These are phyloP conservation scores for Candolleomyces eurysporus DNA, from an alignment of 768 basidiomycete species.

Conservation along the genomic window DNA sequence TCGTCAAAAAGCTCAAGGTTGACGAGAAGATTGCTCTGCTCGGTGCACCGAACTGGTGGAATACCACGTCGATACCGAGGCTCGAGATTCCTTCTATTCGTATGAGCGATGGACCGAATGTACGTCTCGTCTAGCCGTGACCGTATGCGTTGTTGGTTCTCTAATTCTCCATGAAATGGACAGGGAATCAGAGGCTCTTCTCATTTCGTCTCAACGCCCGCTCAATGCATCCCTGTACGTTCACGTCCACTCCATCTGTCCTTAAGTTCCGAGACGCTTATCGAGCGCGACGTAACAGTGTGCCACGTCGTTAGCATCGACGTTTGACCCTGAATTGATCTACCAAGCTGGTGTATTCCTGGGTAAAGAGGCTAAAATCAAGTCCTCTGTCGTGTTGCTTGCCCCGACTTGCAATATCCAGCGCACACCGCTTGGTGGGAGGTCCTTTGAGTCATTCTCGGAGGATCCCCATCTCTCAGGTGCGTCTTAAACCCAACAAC, in stretches of 20 bases:
- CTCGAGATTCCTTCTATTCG: conserved; percentile 65
- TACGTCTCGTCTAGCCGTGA: conserved; percentile 17
- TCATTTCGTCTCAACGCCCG: conserved; percentile 61
- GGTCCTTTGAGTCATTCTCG: conserved; percentile 70
- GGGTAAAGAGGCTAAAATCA: conserved; percentile 63
- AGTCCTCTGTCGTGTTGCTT: conserved; percentile 60
- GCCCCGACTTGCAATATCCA: conserved; percentile 79
- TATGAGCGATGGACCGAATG: conserved; percentile 73
- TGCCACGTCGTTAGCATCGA: conserved; percentile 67
- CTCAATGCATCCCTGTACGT: conserved; percentile 63
- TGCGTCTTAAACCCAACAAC: conserved; percentile 14
- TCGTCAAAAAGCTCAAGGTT: conserved; percentile 51
- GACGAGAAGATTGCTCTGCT: conserved; percentile 67
- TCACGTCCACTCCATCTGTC: not conserved
- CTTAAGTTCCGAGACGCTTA: not conserved
- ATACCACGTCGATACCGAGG: conserved; percentile 54
- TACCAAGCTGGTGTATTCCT: conserved; percentile 55
- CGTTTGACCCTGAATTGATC: conserved; percentile 63
- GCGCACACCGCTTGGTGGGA: conserved; percentile 57
- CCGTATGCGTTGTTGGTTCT: not conserved
- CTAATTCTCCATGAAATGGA: not conserved
- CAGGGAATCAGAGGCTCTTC: conserved; percentile 69
- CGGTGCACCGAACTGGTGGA: conserved; percentile 72
- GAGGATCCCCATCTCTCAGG: conserved; percentile 71
- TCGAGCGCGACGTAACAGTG: conserved; percentile 38